Evolutionary conservation across 2,329 filamentous ascomycete species (phyloP).

Genomic region (Aspergillus floridensis): DNA sequence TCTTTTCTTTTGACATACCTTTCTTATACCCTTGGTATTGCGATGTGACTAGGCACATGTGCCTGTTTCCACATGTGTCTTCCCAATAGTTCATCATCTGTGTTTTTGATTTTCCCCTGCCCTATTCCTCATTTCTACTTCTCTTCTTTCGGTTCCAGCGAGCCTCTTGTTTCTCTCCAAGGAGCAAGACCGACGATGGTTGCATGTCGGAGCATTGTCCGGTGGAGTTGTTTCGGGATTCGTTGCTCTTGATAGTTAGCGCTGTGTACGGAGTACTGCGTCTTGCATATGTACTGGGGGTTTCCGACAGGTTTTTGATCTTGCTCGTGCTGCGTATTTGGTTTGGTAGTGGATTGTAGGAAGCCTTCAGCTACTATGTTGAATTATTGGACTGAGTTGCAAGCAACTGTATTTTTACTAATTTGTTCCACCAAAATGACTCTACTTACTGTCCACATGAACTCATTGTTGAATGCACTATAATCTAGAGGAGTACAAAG

Average conservation of each 20-base stretch:
- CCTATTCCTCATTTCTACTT: slow-evolving; percentile 6
- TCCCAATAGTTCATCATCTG: background rate
- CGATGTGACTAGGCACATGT: slow-evolving; percentile 10
- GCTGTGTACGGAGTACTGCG: slow-evolving; percentile 10
- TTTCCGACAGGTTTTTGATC: background rate
- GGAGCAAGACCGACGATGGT: slow-evolving; percentile 5
- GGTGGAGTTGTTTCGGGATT: slow-evolving; percentile 12
- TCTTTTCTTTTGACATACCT: slow-evolving; percentile 18
- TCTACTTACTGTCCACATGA: too few relatives aligned
- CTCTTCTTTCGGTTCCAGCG: background rate
- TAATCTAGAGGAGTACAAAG: too few relatives aligned
- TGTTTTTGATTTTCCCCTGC: slow-evolving; percentile 7
- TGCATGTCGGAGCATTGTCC: slow-evolving; percentile 11
- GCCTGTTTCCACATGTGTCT: slow-evolving; percentile 1
- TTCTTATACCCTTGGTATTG: slow-evolving; percentile 19
- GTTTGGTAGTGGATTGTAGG: background rate
- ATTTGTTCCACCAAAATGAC: too few relatives aligned
- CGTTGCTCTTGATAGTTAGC: slow-evolving; percentile 7
- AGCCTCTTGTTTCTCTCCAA: slow-evolving; percentile 10
- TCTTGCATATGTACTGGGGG: slow-evolving; percentile 9
- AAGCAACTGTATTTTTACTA: background rate
- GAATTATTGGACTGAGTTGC: background rate
- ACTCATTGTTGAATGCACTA: too few relatives aligned
- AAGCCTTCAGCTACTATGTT: background rate
- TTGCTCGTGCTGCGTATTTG: background rate